phyloP scores from a whole-genome alignment of 2,329 filamentous ascomycete genomes.

The Arthrobotrys iridis region DNA sequence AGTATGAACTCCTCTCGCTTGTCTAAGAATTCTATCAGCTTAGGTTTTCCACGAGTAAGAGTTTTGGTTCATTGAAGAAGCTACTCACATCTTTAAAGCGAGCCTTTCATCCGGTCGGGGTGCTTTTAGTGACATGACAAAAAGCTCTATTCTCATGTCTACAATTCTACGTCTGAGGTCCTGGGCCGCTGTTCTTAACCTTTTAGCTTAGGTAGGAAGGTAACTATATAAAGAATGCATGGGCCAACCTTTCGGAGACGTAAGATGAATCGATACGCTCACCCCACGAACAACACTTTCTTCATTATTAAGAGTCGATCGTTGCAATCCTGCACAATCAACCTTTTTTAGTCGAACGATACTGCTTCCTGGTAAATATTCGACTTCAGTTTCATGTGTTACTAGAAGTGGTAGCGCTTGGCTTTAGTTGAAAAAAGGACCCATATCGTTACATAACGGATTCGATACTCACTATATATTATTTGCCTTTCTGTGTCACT shows the following conservation, averaged over 20 bases:
- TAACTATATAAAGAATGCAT: background rate
- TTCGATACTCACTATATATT: background rate
- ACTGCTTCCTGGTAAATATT: background rate
- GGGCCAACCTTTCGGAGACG: background rate
- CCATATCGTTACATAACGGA: background rate
- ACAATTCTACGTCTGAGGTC: background rate
- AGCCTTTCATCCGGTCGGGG: slow-evolving; percentile 12
- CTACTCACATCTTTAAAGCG: slow-evolving; percentile 17
- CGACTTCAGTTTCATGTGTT: background rate
- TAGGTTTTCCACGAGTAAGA: background rate
- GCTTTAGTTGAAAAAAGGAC: background rate
- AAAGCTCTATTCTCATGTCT: slow-evolving; percentile 20
- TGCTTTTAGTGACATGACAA: slow-evolving; percentile 11
- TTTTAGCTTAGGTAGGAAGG: background rate
- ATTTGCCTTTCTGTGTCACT: background rate
- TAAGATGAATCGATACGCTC: background rate
- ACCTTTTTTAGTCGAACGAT: background rate
- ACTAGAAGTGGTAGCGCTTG: background rate
- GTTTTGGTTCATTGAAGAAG: background rate
- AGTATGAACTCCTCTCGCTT: slow-evolving; percentile 10
- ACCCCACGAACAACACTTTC: background rate
- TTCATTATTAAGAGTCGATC: background rate
- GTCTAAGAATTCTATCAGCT: background rate
- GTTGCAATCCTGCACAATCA: background rate
- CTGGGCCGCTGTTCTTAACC: background rate